Evolutionary conservation across 192 early-diverging fungal species (phyloP).

Genomic region (Coemansia asiatica): DNA sequence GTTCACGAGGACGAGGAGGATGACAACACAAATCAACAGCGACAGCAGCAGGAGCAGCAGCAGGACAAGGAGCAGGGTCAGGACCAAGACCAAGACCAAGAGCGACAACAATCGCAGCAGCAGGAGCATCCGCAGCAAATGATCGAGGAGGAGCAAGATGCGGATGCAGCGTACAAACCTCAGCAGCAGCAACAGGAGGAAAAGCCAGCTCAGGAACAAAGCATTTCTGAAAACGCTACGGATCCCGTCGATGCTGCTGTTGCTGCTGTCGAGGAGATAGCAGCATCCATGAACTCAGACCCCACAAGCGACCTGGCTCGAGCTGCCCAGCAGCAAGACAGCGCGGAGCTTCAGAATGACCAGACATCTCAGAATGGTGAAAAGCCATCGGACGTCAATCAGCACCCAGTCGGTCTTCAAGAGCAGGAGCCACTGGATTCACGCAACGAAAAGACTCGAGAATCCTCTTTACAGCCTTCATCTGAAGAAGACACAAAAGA

Average conservation of each 20-base stretch:
- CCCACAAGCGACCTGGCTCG: neutral
- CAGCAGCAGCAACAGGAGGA: neutral
- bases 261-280: slow-evolving; percentile 25
- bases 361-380: neutral
- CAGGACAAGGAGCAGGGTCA: slow-evolving; percentile 30
- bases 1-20: slow-evolving; percentile 50
- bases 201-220: neutral
- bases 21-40: slow-evolving; percentile 8
- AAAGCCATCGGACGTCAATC: neutral
- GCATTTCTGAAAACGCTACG: neutral
- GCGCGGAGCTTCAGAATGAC: neutral
- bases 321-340: neutral
- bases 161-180: neutral
- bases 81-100: neutral
- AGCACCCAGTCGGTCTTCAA: neutral
- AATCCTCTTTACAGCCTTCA: neutral
- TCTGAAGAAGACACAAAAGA: neutral
- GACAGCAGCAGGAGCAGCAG: neutral
- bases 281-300: slow-evolving; percentile 9
- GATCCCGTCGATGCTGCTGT: slow-evolving; percentile 27
- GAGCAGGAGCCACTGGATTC: neutral
- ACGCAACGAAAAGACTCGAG: neutral
- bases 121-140: neutral
- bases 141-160: neutral
- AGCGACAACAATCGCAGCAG: neutral